Percentiles rank a stretch among this genome's conserved stretches.
These are phyloP conservation scores for Didymella lethalis DNA, from an alignment of 2,329 filamentous ascomycete genomes.

Conservation along the genomic window DNA sequence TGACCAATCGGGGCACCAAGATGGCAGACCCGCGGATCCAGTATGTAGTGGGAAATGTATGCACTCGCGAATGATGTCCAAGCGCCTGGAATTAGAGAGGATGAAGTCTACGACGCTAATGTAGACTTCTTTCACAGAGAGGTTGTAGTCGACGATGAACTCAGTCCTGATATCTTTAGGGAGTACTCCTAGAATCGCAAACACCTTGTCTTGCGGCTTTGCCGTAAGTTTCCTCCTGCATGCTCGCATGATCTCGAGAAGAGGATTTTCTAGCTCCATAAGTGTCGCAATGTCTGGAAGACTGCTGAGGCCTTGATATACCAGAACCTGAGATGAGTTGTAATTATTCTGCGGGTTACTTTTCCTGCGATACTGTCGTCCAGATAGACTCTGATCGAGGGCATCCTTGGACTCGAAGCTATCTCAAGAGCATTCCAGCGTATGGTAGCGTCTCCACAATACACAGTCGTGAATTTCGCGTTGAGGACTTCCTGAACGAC, in stretches of 20 bases:
- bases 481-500: slow-evolving; percentile 6
- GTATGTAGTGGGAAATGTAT: slow-evolving; percentile 7
- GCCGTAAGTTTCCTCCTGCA: background rate
- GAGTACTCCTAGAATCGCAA: background rate
- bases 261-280: too few relatives aligned
- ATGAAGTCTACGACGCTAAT: background rate
- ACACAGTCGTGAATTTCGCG: background rate
- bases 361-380: too few relatives aligned
- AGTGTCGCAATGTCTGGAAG: background rate
- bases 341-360: background rate
- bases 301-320: background rate
- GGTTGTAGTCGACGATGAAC: background rate
- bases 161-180: background rate
- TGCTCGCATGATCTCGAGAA: slow-evolving; percentile 1
- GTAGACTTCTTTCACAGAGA: background rate
- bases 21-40: background rate
- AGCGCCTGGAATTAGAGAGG: background rate
- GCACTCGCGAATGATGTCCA: background rate
- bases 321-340: background rate
- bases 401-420: too few relatives aligned
- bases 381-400: too few relatives aligned
- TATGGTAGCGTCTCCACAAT: background rate
- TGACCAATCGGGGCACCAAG: slow-evolving; percentile 9
- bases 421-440: too few relatives aligned
- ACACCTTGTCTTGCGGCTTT: background rate